These are phyloP conservation scores for Penicillium waksmanii DNA, from an alignment of 495 filamentous ascomycete species.

Conservation along the genomic window DNA sequence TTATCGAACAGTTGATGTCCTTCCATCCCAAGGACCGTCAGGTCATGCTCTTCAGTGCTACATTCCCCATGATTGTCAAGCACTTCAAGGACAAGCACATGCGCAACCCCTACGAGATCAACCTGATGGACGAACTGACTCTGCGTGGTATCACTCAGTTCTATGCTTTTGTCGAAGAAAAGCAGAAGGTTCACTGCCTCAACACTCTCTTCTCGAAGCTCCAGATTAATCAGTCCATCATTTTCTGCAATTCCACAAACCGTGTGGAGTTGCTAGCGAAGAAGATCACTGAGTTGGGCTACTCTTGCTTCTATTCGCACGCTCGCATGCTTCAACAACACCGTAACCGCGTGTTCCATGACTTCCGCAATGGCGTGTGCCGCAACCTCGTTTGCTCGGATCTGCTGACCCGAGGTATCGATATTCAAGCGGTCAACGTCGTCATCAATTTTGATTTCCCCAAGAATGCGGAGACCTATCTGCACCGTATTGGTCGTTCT, in stretches of 20 bases:
- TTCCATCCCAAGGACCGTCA: constrained; percentile 96
- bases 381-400: constrained; percentile 98
- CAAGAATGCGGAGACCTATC: constrained; percentile 98
- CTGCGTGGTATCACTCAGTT: constrained; percentile 98
- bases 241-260: constrained; percentile 99
- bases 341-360: constrained; percentile 98
- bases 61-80: constrained; percentile 95
- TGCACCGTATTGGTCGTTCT: constrained; percentile 97
- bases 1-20: constrained; percentile 90
- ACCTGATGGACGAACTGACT: constrained; percentile 99
- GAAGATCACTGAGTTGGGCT: constrained; percentile 98
- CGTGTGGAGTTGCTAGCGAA: constrained; percentile 96
- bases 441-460: constrained; percentile 99
- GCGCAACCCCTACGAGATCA: constrained; percentile 94
- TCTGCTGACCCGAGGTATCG: constrained; percentile 95
- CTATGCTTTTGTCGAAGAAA: constrained; percentile 98
- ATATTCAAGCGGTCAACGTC: constrained; percentile 99
- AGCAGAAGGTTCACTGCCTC: constrained; percentile 98
- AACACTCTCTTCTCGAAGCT: constrained; percentile 99
- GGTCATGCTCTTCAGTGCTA: constrained; percentile 98
- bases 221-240: constrained; percentile 99
- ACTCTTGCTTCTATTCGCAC: constrained; percentile 99
- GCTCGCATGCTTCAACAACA: constrained; percentile 98
- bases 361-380: constrained; percentile 96
- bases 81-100: constrained; percentile 99